phyloP scores from a whole-genome alignment of 2,329 filamentous ascomycete genomes.

The Helotiales sp. region DNA sequence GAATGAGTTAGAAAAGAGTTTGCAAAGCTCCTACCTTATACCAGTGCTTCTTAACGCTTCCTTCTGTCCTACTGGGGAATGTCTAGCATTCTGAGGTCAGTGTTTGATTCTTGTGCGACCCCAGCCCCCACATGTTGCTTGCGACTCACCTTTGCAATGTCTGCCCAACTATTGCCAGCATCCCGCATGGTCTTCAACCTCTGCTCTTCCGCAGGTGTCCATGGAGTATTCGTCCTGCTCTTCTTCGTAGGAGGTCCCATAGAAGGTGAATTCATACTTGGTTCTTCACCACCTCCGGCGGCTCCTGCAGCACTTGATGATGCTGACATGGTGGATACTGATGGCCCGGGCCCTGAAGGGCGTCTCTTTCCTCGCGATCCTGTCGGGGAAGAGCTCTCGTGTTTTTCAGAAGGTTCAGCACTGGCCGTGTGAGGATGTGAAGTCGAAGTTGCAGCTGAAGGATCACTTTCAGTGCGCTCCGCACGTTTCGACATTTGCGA shows the following conservation, averaged over 20 bases:
- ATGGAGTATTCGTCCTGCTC: constrained; percentile 96
- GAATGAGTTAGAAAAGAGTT: background rate
- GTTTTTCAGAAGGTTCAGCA: constrained; percentile 26
- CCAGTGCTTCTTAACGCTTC: constrained; percentile 99
- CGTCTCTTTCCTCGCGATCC: constrained; percentile 32
- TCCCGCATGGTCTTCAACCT: constrained; percentile 93
- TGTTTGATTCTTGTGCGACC: constrained; percentile 24
- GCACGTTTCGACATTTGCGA: constrained; percentile 35
- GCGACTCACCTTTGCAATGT: constrained; percentile 84
- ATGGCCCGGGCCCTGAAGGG: constrained; percentile 19
- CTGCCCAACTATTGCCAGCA: constrained; percentile 90
- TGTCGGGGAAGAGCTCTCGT: constrained; percentile 22
- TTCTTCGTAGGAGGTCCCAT: constrained; percentile 70
- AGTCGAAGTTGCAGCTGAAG: constrained; percentile 23
- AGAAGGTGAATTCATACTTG: constrained; percentile 37
- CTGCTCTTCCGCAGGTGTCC: constrained; percentile 93
- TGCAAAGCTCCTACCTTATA: constrained; percentile 69
- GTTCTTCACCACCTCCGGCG: constrained; percentile 19
- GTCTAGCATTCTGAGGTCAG: constrained; percentile 53
- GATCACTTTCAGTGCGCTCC: constrained; percentile 28
- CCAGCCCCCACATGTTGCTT: constrained; percentile 1
- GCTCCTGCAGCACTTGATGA: constrained; percentile 18
- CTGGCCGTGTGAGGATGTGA: constrained; percentile 23
- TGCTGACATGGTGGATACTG: constrained; percentile 27
- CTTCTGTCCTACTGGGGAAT: constrained; percentile 90